phyloP scores from a whole-genome alignment of 2,329 filamentous ascomycete species.

The Rutstroemia sp. region DNA sequence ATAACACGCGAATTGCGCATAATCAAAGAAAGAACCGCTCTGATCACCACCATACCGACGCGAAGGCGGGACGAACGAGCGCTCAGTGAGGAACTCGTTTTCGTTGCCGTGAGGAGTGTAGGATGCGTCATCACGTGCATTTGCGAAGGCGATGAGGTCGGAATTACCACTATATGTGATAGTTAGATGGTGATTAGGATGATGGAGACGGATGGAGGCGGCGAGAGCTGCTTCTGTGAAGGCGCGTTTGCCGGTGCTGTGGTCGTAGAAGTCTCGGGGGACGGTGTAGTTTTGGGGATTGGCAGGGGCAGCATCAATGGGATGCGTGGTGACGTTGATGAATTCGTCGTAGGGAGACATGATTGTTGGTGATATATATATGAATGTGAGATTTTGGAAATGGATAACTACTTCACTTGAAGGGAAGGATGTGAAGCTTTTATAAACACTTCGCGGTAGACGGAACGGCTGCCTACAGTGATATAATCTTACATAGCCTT shows the following conservation, averaged over 20 bases:
- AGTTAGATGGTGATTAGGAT: constrained; percentile 22
- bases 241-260: not conserved
- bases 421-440: too few species aligned
- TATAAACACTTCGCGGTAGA: too few species aligned
- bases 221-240: constrained; percentile 20
- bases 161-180: not conserved
- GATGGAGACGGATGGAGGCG: constrained; percentile 14
- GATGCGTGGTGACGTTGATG: not conserved
- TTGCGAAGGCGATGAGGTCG: not conserved
- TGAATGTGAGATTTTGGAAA: not conserved
- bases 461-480: too few species aligned
- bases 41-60: too few species aligned
- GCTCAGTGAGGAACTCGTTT: too few species aligned
- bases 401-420: not conserved
- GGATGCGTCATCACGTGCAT: too few species aligned
- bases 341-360: not conserved
- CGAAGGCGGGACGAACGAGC: too few species aligned
- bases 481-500: too few species aligned
- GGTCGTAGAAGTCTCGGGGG: not conserved
- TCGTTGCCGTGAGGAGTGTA: too few species aligned
- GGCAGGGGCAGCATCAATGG: not conserved
- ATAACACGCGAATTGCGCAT: constrained; percentile 6
- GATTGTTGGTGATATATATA: not conserved
- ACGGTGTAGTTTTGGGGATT: not conserved
- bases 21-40: too few species aligned